Evolutionary conservation across 1,139 yeast genomes (phyloP), one percentile per base, ranked within the genome.

Genomic region (Nakaseomyces kungkrabaensis): DNA sequence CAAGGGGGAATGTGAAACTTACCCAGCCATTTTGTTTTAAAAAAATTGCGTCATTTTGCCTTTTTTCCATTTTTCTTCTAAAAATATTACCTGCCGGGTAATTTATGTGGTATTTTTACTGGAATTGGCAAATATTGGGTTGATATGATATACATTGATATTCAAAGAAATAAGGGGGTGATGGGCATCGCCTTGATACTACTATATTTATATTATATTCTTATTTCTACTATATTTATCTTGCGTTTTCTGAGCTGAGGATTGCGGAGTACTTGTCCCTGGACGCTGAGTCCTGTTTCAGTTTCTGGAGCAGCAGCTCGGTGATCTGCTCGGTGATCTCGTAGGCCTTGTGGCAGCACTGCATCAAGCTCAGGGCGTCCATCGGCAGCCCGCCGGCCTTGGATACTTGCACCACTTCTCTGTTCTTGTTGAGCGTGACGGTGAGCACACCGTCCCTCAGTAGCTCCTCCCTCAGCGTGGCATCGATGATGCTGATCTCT

Each of bases 371-470:
- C 45, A 76, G 65, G 0, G 95, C 89, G 59, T 88, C 92, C 56
- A 92, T 79, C 1, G 95, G 85, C 46, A 87, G 72, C 0, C 97
- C 97, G 46, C 98, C 98, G 43, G 89, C 85, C 62, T 92, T 92
- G 46, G 86, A 77, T 41, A 94, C 74, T 66, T 92, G 98, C 49
- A 96, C 88, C 22, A 92, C 72, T 61, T 92, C 98, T 58, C 94
- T 76, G 66, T 90, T 92, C 60, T 86, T 87, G 67, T 92, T 92
- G 52, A 90, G 69, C 0, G 98, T 89, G 29, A 92, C 80, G 1
- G 95, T 86, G 67, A 92, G 73, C 11, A 78, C 78, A 32, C 97
- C 96, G 51, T 83, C 85, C 53, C 94, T 74, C 27, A 89, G 69
- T 25, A 75, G 67, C 62, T 90, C 97, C 67, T 92, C 98, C 50